Evolutionary conservation across 352 stramenopile species (phyloP), one percentile per base, ranked within the genome.

Genomic region (Globisporangium spiculum): DNA sequence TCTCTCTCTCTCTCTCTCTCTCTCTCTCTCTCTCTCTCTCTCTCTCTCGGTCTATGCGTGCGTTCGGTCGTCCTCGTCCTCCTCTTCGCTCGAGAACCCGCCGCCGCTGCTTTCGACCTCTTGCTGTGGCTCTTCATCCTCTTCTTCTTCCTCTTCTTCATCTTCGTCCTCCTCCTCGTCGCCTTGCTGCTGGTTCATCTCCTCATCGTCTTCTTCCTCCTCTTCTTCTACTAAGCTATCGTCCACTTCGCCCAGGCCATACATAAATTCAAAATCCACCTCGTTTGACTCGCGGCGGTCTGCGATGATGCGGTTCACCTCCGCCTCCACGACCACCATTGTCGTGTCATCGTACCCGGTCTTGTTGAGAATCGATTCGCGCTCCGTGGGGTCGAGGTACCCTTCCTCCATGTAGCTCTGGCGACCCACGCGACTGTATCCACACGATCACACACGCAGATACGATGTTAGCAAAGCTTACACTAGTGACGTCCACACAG

Each of bases 401-500:
- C 87, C 87, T 74, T 94, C 82, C 67, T 94, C 87, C 87, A 94
- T 94, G 70, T 94, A 94, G 67, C 77, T 93, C 63, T 94, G 80
- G 10, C 87, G 82, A 1, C 78, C 86, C 54, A 94, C 84, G 14
- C 87, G 87, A 4, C 81, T 88, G 38, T 55, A 72, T 12, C 48
- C 30, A 65, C 7, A 57, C 59, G 59, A 53, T 50, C 59, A 59
- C 22, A 53, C 27, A 22, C 59, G 57, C 27, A 73, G 38, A 5
- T 18, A 27, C 32, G 16, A 10, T 54, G 5, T 32, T 9, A 30
- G 26, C 48, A 22, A 65, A 7, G 63, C 36, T 67, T 32, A 69
- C 38, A 18, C 1, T 18, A 18, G 16, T 16, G 14, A 32, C 2
- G 24, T 22, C 24, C 3, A 20, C 9, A 20, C 30, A 34, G 2